Percentiles rank a stretch among this genome's conserved stretches.
phyloP scores from a whole-genome alignment of 345 rosid species.

The Passiflora organensis region DNA sequence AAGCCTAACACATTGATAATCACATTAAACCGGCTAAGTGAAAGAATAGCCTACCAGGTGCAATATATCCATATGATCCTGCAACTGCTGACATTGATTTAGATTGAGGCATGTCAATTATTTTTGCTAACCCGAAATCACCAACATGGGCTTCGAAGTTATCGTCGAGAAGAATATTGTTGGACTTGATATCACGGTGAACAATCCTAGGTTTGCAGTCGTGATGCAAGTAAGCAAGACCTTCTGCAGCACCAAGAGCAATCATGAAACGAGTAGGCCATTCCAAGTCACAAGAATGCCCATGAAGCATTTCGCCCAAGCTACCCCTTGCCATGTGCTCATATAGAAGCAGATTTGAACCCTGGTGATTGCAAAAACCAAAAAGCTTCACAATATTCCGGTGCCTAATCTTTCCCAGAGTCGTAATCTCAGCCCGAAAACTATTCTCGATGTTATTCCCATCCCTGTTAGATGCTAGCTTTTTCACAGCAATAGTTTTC shows the following conservation, averaged over 20 bases:
- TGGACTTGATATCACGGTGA: conserved; percentile 80
- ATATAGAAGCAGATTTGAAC: conserved; percentile 64
- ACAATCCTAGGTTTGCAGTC: conserved; percentile 74
- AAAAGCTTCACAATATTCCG: conserved; percentile 74
- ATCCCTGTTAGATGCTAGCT: conserved; percentile 53
- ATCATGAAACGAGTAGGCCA: conserved; percentile 64
- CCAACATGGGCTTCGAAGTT: conserved; percentile 76
- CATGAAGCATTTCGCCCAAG: conserved; percentile 67
- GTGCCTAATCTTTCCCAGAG: conserved; percentile 81
- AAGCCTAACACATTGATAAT: background rate
- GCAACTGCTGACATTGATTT: conserved; percentile 86
- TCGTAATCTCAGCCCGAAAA: conserved; percentile 69
- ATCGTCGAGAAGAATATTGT: conserved; percentile 73
- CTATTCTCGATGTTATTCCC: conserved; percentile 59
- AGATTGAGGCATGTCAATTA: conserved; percentile 64
- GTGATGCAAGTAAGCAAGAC: conserved; percentile 68
- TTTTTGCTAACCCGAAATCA: conserved; percentile 78
- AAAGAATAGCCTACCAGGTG: conserved; percentile 51
- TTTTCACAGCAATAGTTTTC: conserved; percentile 66
- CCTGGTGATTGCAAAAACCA: conserved; percentile 71
- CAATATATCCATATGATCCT: conserved; percentile 88
- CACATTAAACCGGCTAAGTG: too few relatives aligned
- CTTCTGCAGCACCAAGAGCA: conserved; percentile 82
- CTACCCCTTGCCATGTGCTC: conserved; percentile 80
- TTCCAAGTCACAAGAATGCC: conserved; percentile 34